phyloP scores from a whole-genome alignment of 2,329 filamentous ascomycete genomes.

The Talaromyces sp. region DNA sequence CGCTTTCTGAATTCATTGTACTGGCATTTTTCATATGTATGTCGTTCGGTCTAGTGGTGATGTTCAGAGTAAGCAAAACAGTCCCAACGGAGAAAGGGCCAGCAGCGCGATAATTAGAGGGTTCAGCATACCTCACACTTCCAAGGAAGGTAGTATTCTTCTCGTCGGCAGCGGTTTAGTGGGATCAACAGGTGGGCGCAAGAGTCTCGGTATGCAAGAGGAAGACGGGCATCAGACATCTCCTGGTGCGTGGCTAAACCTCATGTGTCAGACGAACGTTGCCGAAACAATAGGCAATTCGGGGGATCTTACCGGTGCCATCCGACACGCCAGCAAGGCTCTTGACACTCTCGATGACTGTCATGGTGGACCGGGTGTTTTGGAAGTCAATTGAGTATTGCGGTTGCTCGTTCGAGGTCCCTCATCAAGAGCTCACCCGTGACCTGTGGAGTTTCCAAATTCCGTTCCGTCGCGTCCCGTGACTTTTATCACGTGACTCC shows the following conservation, averaged over 20 bases:
- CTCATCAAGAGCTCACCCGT: not conserved
- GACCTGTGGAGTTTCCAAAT: no score
- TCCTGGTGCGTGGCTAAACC: slow-evolving; percentile 58
- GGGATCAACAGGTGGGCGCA: slow-evolving; percentile 94
- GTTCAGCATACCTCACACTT: slow-evolving; percentile 76
- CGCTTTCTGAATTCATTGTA: slow-evolving; percentile 98
- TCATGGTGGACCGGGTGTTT: slow-evolving; percentile 30
- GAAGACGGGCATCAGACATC: slow-evolving; percentile 86
- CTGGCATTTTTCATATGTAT: slow-evolving; percentile 98
- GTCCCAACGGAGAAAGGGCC: not conserved
- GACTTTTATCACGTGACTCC: slow-evolving; percentile 18
- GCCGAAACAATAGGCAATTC: not conserved
- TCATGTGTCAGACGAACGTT: slow-evolving; percentile 10
- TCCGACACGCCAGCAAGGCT: slow-evolving; percentile 42
- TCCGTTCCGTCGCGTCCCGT: slow-evolving; percentile 14
- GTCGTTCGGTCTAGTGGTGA: slow-evolving; percentile 71
- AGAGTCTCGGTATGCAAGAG: slow-evolving; percentile 86
- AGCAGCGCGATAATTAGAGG: not conserved
- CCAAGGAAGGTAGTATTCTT: slow-evolving; percentile 93
- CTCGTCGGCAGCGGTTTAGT: slow-evolving; percentile 86
- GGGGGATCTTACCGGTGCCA: slow-evolving; percentile 25
- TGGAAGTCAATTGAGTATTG: slow-evolving; percentile 1
- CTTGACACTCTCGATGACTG: slow-evolving; percentile 43
- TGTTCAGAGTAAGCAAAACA: slow-evolving; percentile 5
- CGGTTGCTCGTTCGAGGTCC: not conserved